A percentile compares a stretch with the other conserved stretches of the same genome.
These are phyloP conservation scores for Solanum sejunctum DNA, from an alignment of 257 asterid genomes.

Conservation along the genomic window DNA sequence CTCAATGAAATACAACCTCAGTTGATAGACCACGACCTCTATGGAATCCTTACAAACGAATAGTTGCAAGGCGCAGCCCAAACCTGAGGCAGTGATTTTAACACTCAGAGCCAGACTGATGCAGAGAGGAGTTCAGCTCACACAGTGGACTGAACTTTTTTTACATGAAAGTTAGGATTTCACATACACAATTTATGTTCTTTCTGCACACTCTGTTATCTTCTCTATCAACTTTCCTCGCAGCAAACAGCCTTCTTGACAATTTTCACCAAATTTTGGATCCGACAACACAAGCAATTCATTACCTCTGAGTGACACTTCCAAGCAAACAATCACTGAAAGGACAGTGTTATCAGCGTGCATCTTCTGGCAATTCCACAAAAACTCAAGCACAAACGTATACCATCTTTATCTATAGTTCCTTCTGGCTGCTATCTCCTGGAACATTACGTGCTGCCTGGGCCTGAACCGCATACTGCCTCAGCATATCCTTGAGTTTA, in stretches of 20 bases:
- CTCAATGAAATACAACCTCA: neutral
- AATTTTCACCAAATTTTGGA: neutral
- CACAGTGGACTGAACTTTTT: neutral
- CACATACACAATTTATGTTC: neutral
- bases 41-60: neutral
- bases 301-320: neutral
- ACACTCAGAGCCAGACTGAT: neutral
- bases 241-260: neutral
- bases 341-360: neutral
- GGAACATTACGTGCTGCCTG: conserved; percentile 47
- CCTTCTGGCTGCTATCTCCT: conserved; percentile 33
- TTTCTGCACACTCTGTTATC: neutral
- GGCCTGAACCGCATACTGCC: conserved; percentile 28
- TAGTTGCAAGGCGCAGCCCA: neutral
- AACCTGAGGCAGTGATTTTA: neutral
- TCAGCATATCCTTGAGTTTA: conserved; percentile 60
- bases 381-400: neutral
- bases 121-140: neutral
- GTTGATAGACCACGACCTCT: neutral
- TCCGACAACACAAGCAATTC: conserved; percentile 10
- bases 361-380: neutral
- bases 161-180: neutral
- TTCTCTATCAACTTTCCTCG: neutral
- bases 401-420: conserved; percentile 13
- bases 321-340: neutral